Conservation (phyloP, 2,329 filamentous ascomycete genomes). For the Sclerotinia glacialis region DNA sequence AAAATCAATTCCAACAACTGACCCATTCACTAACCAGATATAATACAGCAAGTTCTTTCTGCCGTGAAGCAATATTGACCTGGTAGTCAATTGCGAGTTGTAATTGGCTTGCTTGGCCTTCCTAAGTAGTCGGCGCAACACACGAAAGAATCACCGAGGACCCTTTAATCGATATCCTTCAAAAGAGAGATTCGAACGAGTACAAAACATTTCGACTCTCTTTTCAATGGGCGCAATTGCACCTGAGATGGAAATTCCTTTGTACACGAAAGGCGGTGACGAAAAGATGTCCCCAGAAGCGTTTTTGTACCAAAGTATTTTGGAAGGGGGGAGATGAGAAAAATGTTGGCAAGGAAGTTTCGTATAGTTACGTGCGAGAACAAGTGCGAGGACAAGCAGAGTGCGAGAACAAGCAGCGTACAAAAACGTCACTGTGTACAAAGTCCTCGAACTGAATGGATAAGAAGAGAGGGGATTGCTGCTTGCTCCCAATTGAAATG, state of each 20-base stretch:
- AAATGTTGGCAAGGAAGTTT: conserved; percentile 19
- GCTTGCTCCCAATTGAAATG: conserved; percentile 21
- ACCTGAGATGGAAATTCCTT: conserved; percentile 29
- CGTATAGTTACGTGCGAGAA: conserved; percentile 17
- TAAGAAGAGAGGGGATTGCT: conserved; percentile 3
- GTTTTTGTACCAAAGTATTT: conserved; percentile 3
- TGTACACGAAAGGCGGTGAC: conserved; percentile 30
- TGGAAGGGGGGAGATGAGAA: conserved; percentile 7
- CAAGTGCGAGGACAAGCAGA: too few species aligned
- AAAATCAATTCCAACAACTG: conserved; percentile 31
- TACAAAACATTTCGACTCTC: conserved; percentile 39
- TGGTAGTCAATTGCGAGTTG: conserved; percentile 30
- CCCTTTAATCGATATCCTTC: conserved; percentile 40
- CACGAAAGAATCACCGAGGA: conserved; percentile 28
- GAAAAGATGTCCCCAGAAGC: conserved; percentile 14
- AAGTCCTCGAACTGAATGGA: background rate
- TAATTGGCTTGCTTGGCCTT: conserved; percentile 32
- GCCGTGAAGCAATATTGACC: conserved; percentile 30
- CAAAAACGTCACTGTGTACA: background rate
- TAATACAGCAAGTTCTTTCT: conserved; percentile 34
- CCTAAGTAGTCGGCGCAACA: conserved; percentile 7
- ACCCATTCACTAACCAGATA: conserved; percentile 37
- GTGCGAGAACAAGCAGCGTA: conserved; percentile 11
- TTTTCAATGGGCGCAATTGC: conserved; percentile 31
- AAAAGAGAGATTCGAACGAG: conserved; percentile 37